Evolutionary conservation across 108 stramenopile genomes (phyloP), one percentile per base, ranked within the genome.

Genomic region (Bacterosira constricta): DNA sequence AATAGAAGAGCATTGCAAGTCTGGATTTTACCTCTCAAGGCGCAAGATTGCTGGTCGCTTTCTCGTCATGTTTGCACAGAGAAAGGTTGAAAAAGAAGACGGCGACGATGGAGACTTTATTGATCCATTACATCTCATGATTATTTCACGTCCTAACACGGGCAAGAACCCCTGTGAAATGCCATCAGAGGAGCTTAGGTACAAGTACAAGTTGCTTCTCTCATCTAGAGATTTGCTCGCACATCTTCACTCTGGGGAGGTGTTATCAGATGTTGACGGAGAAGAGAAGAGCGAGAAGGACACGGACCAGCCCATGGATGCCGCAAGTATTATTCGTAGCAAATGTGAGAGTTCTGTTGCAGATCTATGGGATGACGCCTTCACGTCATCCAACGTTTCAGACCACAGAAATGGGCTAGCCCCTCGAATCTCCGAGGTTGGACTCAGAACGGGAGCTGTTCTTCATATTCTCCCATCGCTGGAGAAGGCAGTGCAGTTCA

Each of bases 81-180:
- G 82, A 32, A 87, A 83, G 60, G 69, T 80, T 26, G 56, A 62
- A 38, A 66, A 68, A 32, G 55, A 74, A 12, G 42, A 15, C 29
- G 61, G 46, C 17, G 69, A 26, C n/a, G 82, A 81, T 30, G 53
- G 21, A 23, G 46, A 38, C 20, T 41, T 59, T 27, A 41, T 59
- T 34, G 83, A 84, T 71, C 78, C 83, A 18, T 47, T 74, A 21
- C 76, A 81, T 21, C 61, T 78, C 49, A 84, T 86, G 83, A 49
- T 78, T 4, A 68, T 88, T 35, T 70, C 83, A 11, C 73, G 87
- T 23, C 85, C 87, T 3, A 88, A 88, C 63, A 88, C 87, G 9
- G 86, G 86, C 6, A 77, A 79, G 37, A 83, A 67, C 37, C 69
- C 69, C 2, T 63, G 31, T n/a, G 85, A 83, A 52, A 86, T 78